Evolutionary conservation across 345 rosid genomes (phyloP), one percentile per base, ranked within the genome.

Genomic region (Camelina neglecta): DNA sequence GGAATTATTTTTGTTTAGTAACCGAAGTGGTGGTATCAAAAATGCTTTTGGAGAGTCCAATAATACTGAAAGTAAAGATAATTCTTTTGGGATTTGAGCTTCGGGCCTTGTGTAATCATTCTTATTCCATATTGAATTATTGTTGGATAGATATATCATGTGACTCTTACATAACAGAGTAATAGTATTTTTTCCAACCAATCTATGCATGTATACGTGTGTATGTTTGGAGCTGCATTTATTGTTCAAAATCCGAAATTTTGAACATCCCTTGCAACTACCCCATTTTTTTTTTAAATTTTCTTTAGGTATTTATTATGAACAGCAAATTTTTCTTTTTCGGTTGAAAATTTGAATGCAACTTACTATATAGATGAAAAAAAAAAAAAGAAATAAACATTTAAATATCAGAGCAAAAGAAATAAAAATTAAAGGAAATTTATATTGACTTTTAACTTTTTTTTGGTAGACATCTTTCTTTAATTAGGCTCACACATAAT

Each of bases 71-170:
- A 54, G 11, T 2, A 54, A 15, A 54, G 41, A 64, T 56, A 13
- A 44, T 15, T 73, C 24, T 20, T 63, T 63, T n/a, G 73, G 60
- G 60, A 75, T 75, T 67, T 49, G 78, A 75, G 73, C 73, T 49
- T 66, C 15, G 2, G 4, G 4, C 26, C n/a, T 39, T 23, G 1
- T n/a, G 60, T 8, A 24, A 66, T 48, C 44, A 74, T 36, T 10
- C 5, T 48, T 39, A 48, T 58, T 38, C 29, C 54, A 50, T 55
- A 60, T 41, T 41, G 44, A 75, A 38, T 44, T 48, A 67, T 75
- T 59, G 60, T 49, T 73, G 65, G 65, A 65, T 35, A 26, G 29
- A 64, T 35, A 26, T 56, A 69, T 44, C 71, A 64, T 73, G 71
- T 73, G 71, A 55, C 49, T 61, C 49, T 39, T 39, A 21, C 11